These are phyloP conservation scores for Cenchrus purpureus DNA, from an alignment of 176 grass and related monocot genomes.

Conservation along the genomic window DNA sequence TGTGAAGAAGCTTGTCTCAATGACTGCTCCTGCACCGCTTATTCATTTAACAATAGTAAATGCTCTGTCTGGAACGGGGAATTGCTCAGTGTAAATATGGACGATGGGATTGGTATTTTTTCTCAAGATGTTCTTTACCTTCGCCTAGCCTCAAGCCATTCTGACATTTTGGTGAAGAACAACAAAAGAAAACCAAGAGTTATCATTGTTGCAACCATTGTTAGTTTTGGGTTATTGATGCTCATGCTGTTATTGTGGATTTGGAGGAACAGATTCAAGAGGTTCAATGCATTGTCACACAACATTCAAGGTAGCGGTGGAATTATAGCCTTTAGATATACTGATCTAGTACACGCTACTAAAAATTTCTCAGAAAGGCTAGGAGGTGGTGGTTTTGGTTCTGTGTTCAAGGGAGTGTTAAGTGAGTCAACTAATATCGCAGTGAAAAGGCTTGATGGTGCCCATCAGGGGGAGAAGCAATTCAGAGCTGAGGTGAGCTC, in stretches of 20 bases:
- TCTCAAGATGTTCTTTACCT: conserved; percentile 15
- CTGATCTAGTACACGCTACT: neutral
- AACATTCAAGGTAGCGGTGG: neutral
- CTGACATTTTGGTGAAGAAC: neutral
- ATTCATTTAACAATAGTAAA: neutral
- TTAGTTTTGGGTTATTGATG: neutral
- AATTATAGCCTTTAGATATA: neutral
- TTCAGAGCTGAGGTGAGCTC: conserved; percentile 23
- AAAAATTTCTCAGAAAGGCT: neutral
- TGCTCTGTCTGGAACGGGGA: neutral
- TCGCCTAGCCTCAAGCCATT: neutral
- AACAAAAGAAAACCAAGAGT: neutral
- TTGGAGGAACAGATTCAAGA: neutral
- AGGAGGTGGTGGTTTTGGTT: conserved; percentile 17
- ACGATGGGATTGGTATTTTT: fast-evolving
- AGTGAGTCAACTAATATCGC: neutral
- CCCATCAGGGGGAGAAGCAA: conserved; percentile 3
- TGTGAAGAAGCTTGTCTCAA: neutral
- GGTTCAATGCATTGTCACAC: neutral
- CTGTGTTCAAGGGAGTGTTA: conserved; percentile 5
- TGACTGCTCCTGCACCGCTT: neutral
- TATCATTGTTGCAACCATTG: neutral
- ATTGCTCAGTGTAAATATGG: neutral
- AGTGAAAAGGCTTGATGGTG: conserved; percentile 5
- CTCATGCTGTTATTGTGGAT: neutral